Base-by-base conservation (phyloP, 2,329 filamentous ascomycete species). In the Verticillium nubilum region DNA sequence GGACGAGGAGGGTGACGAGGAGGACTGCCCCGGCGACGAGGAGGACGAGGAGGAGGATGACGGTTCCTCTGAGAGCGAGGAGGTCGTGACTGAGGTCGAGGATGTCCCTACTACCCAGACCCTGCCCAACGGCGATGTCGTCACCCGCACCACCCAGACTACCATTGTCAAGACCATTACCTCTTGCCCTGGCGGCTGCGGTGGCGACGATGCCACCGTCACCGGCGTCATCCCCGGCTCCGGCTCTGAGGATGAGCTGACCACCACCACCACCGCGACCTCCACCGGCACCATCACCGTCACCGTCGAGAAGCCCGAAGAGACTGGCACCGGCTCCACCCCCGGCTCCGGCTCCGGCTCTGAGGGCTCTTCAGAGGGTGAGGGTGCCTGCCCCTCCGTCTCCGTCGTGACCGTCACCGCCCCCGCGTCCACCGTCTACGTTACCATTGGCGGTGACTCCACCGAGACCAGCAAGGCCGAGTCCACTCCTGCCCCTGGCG, bases 61-160 rank as follows among this genome's bases (percentile, higher is more conserved):
- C 37, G 62, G 59, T 56, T 58, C 61, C 27, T 57, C 52, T 53
- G 59, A 61, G 15, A 56, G 63, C 17, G 62, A 58, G 26, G 60
- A 62, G n/a, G 25, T 42, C 33, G 25, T 37, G 29, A 56, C 54
- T 56, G 60, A 62, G 29, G 57, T 63, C 13, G 60, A 57, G 25
- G 61, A 62, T 15, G 57, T 60, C 53, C 59, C 47, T 47, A 64
- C 65, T 58, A 57, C 61, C 54, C 66, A 67, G 63, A 69, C 69
- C 60, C 50, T 67, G 59, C 75, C 73, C 62, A 66, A 73, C 52
- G 75, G 71, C 53, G 79, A 77, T 67, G 74, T 77, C 59, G 68
- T 82, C 61, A 77, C 70, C 57, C 71, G 74, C 61, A 80, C 77
- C 61, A 68, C 75, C 64, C 65, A 75, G 67, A 68, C 73, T 65